phyloP scores from a whole-genome alignment of 495 filamentous ascomycete genomes.

The Ascodesmis nigricans region DNA sequence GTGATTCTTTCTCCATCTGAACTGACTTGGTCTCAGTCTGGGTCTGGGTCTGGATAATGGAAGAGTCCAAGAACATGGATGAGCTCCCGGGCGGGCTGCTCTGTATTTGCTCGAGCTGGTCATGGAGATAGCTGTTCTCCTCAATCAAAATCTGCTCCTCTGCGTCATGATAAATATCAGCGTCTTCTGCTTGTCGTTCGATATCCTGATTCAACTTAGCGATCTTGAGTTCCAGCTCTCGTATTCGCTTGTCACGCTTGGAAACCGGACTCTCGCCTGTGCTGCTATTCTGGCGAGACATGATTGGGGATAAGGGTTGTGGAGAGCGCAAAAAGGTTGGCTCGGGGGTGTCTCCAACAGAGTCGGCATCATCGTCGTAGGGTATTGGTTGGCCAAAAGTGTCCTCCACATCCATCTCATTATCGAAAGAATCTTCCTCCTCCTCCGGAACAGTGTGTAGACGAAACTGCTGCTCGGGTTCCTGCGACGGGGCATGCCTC shows the following conservation, averaged over 20 bases:
- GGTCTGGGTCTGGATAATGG: too few species aligned
- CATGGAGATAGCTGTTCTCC: slow-evolving; percentile 12
- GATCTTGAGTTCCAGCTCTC: slow-evolving; percentile 18
- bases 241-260: slow-evolving; percentile 17
- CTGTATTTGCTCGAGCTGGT: slow-evolving; percentile 12
- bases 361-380: slow-evolving; percentile 2
- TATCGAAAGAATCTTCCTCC: too few species aligned
- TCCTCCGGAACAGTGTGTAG: slow-evolving; percentile 13
- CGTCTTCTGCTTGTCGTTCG: slow-evolving; percentile 15
- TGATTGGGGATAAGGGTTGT: background rate
- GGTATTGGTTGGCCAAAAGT: too few species aligned
- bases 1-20: slow-evolving; percentile 3
- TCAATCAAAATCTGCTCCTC: slow-evolving; percentile 21
- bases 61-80: too few species aligned
- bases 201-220: slow-evolving; percentile 16
- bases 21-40: slow-evolving; percentile 7
- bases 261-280: slow-evolving; percentile 8
- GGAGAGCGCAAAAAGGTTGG: background rate
- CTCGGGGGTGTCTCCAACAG: slow-evolving; percentile 1
- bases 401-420: slow-evolving; percentile 1
- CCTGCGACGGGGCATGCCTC: slow-evolving; percentile 15
- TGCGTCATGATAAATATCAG: slow-evolving; percentile 20
- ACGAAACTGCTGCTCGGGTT: slow-evolving; percentile 4
- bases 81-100: too few species aligned
- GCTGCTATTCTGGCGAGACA: slow-evolving; percentile 3